A percentile compares a stretch with the other conserved stretches of the same genome.
phyloP scores from a whole-genome alignment of 2,329 filamentous ascomycete species.

The Grosmannia huntii region DNA sequence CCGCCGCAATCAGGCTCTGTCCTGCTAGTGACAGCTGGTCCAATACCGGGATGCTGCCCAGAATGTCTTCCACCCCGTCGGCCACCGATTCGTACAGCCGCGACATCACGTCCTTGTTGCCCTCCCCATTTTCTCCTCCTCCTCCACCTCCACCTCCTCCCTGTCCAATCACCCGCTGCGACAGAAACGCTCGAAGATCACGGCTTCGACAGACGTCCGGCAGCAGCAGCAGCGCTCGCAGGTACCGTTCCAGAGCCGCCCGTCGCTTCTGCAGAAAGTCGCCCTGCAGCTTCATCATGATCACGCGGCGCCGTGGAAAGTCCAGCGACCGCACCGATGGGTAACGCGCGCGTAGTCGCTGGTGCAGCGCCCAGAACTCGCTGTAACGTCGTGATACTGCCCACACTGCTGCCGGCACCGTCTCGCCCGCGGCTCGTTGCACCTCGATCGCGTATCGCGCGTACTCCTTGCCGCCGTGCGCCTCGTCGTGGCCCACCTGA shows the following conservation, averaged over 20 bases:
- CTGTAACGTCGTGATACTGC: constrained; percentile 85
- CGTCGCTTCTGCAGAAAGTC: constrained; percentile 90
- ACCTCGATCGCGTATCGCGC: constrained; percentile 92
- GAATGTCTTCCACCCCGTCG: constrained; percentile 94
- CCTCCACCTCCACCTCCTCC: background rate
- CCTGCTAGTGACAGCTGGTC: constrained; percentile 89
- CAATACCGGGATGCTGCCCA: constrained; percentile 89
- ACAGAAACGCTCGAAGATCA: constrained; percentile 84
- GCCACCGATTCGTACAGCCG: constrained; percentile 93
- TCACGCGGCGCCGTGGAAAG: constrained; percentile 80
- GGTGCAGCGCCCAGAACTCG: constrained; percentile 92
- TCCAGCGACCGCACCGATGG: constrained; percentile 80
- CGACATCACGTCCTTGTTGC: constrained; percentile 79
- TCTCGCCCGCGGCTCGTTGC: constrained; percentile 75
- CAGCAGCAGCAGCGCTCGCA: constrained; percentile 67
- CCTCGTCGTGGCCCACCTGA: constrained; percentile 54
- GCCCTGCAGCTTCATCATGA: constrained; percentile 93
- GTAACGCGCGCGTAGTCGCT: constrained; percentile 72
- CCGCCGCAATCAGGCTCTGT: constrained; percentile 77
- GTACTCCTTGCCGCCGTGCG: constrained; percentile 51
- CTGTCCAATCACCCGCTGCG: constrained; percentile 57
- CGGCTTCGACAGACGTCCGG: constrained; percentile 91
- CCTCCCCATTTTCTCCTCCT: constrained; percentile 28
- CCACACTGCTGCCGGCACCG: constrained; percentile 96
- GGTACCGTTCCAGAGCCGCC: constrained; percentile 70